Evolutionary conservation across 495 filamentous ascomycete species (phyloP), one percentile per base, ranked within the genome.

Genomic region (Thozetella sp.): DNA sequence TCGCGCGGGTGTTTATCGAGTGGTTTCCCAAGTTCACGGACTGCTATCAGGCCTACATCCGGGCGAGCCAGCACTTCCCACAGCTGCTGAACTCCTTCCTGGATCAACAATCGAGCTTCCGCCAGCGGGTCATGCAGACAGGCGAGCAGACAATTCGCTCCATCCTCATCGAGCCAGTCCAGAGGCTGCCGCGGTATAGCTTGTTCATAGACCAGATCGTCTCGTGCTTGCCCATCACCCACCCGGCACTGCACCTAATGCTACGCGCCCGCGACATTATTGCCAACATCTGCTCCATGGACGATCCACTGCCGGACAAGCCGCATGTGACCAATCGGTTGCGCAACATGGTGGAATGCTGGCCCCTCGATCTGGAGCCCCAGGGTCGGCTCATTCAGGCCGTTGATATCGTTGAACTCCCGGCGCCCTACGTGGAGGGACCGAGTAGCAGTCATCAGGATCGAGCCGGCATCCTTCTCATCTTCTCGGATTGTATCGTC

Each of bases 191-290:
- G 40, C 90, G 95, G 4, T 99, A 99, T 72, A 97, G 90, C 68
- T 79, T 99, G 9, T 87, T 97, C 63, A 97, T 99, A 62, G 96
- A 98, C 75, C 93, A 94, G 62, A 97, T 99, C 72, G 83, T 92
- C 54, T 86, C 87, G 61, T 89, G 87, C 61, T 81, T 99, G 11
- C 93, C 94, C 6, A 81, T 91, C 40, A 86, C 90, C 11, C 93
- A 98, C 66, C 89, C 90, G 19, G 93, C 93, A 0, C 79, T 97
- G 51, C 85, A 88, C 60, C 80, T 78, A 9, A 86, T 99, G 67
- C 81, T 95, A 22, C 91, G 90, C 67, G 93, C 95, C 11, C 82
- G 93, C 59, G 93, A 97, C 68, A 88, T 96, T 52, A 90, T 99
- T 61, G 90, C 93, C 19, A 93, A 95, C 30, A 98, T 99, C 40